Evolutionary conservation across 2,329 filamentous ascomycete genomes (phyloP).

Genomic region (Rutstroemia sp.): DNA sequence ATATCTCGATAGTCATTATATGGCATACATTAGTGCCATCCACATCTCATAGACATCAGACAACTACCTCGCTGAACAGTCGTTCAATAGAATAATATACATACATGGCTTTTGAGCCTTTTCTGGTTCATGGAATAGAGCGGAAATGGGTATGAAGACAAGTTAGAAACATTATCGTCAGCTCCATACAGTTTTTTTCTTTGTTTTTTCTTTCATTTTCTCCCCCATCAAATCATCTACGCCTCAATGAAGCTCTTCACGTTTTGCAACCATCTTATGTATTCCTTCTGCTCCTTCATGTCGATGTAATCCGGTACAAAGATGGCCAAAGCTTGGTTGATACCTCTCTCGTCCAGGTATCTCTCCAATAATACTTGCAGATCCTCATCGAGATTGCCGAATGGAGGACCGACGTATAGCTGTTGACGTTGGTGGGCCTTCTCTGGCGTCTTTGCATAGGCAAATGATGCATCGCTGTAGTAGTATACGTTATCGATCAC

Average conservation of each 20-base stretch:
- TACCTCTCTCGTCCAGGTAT: slow-evolving; percentile 89
- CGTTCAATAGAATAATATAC: too few species aligned
- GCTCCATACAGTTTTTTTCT: not conserved
- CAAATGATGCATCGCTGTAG: slow-evolving; percentile 71
- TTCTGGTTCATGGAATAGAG: slow-evolving; percentile 8
- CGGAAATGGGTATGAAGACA: slow-evolving; percentile 25
- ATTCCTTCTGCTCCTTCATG: slow-evolving; percentile 97
- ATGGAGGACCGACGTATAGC: slow-evolving; percentile 84
- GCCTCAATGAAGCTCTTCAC: slow-evolving; percentile 80
- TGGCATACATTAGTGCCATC: not conserved
- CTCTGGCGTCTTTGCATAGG: slow-evolving; percentile 69
- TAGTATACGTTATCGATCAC: slow-evolving; percentile 87
- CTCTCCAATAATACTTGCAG: slow-evolving; percentile 86
- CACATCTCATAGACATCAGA: not conserved
- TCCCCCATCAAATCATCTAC: slow-evolving; percentile 30
- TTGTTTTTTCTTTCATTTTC: not conserved
- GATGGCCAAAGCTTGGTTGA: slow-evolving; percentile 77
- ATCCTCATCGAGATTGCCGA: slow-evolving; percentile 91
- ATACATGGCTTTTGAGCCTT: not conserved
- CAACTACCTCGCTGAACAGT: not conserved
- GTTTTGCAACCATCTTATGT: slow-evolving; percentile 80
- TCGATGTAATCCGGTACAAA: slow-evolving; percentile 97
- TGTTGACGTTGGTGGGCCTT: slow-evolving; percentile 68
- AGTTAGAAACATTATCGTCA: slow-evolving; percentile 15
- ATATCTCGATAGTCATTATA: not conserved